These are phyloP conservation scores for Neonectria neomacrospora DNA, from an alignment of 2,329 filamentous ascomycete species.

Conservation along the genomic window DNA sequence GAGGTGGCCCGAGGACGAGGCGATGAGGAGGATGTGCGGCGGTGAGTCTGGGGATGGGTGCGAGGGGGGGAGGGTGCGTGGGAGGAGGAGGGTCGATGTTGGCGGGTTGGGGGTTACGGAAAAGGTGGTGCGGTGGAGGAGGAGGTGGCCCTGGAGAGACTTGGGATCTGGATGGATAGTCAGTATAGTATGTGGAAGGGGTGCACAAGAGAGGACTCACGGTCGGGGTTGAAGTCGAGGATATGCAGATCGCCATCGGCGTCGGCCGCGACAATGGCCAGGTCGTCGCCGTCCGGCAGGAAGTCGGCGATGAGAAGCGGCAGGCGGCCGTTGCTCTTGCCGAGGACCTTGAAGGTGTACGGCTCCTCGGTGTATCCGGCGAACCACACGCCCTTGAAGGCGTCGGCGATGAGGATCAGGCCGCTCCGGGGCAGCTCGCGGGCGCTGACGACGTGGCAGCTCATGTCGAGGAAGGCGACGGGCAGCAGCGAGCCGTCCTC, in stretches of 20 bases:
- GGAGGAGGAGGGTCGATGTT: slow-evolving; percentile 79
- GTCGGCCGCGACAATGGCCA: slow-evolving; percentile 86
- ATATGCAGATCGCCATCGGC: slow-evolving; percentile 88
- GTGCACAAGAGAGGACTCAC: slow-evolving; percentile 62
- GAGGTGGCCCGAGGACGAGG: slow-evolving; percentile 80
- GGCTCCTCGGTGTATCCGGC: slow-evolving; percentile 96
- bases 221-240: slow-evolving; percentile 93
- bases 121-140: slow-evolving; percentile 90
- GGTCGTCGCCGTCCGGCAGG: slow-evolving; percentile 82
- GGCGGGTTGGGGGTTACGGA: slow-evolving; percentile 83
- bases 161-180: slow-evolving; percentile 76
- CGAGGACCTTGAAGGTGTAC: slow-evolving; percentile 93
- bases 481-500: slow-evolving; percentile 93
- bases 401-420: slow-evolving; percentile 88
- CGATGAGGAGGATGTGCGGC: slow-evolving; percentile 69
- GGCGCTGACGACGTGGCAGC: slow-evolving; percentile 87
- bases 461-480: slow-evolving; percentile 98
- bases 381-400: slow-evolving; percentile 95
- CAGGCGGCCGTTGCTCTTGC: slow-evolving; percentile 82
- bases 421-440: slow-evolving; percentile 87
- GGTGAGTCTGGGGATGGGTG: slow-evolving; percentile 46
- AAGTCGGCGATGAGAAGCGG: slow-evolving; percentile 88
- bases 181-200: slow-evolving; percentile 29
- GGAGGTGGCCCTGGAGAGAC: slow-evolving; percentile 86
- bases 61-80: slow-evolving; percentile 66